Conservation (phyloP, 2,329 filamentous ascomycete species). For the Phaeosphaeria sp. region DNA sequence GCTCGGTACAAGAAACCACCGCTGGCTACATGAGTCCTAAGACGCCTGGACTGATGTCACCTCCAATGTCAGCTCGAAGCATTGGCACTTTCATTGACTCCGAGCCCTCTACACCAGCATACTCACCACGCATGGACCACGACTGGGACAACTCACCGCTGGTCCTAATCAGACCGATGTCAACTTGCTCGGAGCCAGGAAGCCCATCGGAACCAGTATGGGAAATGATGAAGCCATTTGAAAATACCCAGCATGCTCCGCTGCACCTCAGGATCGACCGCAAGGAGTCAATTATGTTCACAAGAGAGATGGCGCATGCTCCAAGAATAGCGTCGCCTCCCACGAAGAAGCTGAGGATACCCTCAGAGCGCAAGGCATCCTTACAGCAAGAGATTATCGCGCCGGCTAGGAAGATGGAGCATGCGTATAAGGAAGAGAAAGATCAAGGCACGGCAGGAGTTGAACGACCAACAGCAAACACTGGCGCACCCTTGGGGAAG, state of each 20-base stretch:
- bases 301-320: slow-evolving; percentile 10
- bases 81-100: slow-evolving; percentile 47
- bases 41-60: slow-evolving; percentile 35
- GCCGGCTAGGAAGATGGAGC: slow-evolving; percentile 21
- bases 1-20: slow-evolving; percentile 19
- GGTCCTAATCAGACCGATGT: slow-evolving; percentile 36
- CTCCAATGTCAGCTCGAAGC: slow-evolving; percentile 45
- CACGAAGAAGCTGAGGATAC: slow-evolving; percentile 11
- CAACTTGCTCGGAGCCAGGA: slow-evolving; percentile 31
- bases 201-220: slow-evolving; percentile 40
- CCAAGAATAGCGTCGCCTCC: slow-evolving; percentile 23
- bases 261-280: slow-evolving; percentile 1
- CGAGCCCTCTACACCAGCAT: slow-evolving; percentile 46
- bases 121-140: slow-evolving; percentile 36
- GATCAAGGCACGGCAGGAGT: slow-evolving; percentile 21
- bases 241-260: slow-evolving; percentile 10
- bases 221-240: slow-evolving; percentile 39
- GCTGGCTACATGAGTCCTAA: slow-evolving; percentile 29
- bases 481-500: slow-evolving; percentile 32
- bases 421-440: slow-evolving; percentile 14
- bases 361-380: not conserved
- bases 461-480: slow-evolving; percentile 14
- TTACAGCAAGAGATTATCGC: slow-evolving; percentile 14
- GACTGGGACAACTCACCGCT: slow-evolving; percentile 38
- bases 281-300: slow-evolving; percentile 11